Evolutionary conservation across 2,329 filamentous ascomycete genomes (phyloP).

Genomic region (Seiridium unicorne): DNA sequence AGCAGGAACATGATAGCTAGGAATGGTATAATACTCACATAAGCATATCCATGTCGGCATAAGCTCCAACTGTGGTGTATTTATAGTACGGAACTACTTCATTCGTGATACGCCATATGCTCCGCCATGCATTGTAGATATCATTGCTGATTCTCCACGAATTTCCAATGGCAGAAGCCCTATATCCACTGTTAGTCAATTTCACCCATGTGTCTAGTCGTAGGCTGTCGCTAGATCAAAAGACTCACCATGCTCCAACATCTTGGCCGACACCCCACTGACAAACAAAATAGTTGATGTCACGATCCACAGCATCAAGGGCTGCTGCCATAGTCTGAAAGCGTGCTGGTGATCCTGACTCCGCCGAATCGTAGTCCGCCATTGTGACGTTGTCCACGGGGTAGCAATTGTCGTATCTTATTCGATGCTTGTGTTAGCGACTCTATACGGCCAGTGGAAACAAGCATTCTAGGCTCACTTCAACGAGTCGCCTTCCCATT

Average conservation of each 20-base stretch:
- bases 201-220: background rate
- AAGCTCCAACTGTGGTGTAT: slow-evolving; percentile 43
- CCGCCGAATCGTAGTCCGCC: slow-evolving; percentile 38
- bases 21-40: slow-evolving; percentile 28
- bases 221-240: no score
- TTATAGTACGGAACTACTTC: slow-evolving; percentile 46
- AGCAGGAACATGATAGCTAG: no score
- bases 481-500: slow-evolving; percentile 46
- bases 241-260: slow-evolving; percentile 40
- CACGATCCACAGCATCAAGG: slow-evolving; percentile 34
- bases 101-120: slow-evolving; percentile 50
- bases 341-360: slow-evolving; percentile 35
- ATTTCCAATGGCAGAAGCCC: slow-evolving; percentile 42
- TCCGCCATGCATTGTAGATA: slow-evolving; percentile 49
- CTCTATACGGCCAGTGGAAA: no score
- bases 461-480: slow-evolving; percentile 38
- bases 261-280: slow-evolving; percentile 52
- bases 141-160: slow-evolving; percentile 53
- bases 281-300: slow-evolving; percentile 48
- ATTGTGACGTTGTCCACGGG: slow-evolving; percentile 38
- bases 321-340: slow-evolving; percentile 46
- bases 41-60: slow-evolving; percentile 53
- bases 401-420: slow-evolving; percentile 49
- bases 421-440: background rate
- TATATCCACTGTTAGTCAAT: slow-evolving; percentile 8